Percentiles rank a stretch among this genome's conserved stretches.
These are phyloP conservation scores for Ajuga chamaepitys DNA, from an alignment of 257 asterid species.

Conservation along the genomic window DNA sequence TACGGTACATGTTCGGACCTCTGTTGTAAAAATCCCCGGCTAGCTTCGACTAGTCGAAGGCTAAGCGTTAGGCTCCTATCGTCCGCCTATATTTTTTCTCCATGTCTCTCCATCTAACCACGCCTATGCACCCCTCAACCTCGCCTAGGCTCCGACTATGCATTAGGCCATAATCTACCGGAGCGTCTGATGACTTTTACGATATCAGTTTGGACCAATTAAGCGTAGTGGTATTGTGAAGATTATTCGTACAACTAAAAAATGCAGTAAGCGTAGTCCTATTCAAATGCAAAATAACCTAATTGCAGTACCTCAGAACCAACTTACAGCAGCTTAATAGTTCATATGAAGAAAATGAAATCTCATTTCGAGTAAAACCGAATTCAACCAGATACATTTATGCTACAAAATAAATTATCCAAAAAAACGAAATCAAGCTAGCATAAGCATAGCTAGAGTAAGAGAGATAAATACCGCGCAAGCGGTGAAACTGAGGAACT, in stretches of 20 bases:
- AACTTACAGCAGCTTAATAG: not conserved
- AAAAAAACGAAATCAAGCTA: not conserved
- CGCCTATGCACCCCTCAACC: too few species aligned
- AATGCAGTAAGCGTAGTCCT: slow-evolving; percentile 9
- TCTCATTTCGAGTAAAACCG: not conserved
- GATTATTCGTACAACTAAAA: not conserved
- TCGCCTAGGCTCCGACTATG: too few species aligned
- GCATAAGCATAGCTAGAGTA: slow-evolving; percentile 5
- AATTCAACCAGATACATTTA: not conserved
- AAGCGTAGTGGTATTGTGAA: not conserved
- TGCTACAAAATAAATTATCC: too few species aligned
- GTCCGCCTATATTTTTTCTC: too few species aligned
- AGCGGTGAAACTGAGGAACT: slow-evolving; percentile 66
- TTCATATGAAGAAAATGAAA: not conserved
- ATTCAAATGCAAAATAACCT: slow-evolving; percentile 3
- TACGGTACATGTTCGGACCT: not conserved
- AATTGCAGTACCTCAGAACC: not conserved
- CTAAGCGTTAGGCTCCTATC: too few species aligned
- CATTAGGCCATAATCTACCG: too few species aligned
- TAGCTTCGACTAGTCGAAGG: too few species aligned
- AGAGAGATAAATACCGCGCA: slow-evolving; percentile 46
- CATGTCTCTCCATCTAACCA: too few species aligned
- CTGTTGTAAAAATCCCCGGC: too few species aligned
- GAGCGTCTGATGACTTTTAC: too few species aligned
- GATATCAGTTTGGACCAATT: not conserved